Evolutionary conservation across 352 stramenopile genomes (phyloP), one percentile per base, ranked within the genome.

Genomic region (Globisporangium uncinulatum): DNA sequence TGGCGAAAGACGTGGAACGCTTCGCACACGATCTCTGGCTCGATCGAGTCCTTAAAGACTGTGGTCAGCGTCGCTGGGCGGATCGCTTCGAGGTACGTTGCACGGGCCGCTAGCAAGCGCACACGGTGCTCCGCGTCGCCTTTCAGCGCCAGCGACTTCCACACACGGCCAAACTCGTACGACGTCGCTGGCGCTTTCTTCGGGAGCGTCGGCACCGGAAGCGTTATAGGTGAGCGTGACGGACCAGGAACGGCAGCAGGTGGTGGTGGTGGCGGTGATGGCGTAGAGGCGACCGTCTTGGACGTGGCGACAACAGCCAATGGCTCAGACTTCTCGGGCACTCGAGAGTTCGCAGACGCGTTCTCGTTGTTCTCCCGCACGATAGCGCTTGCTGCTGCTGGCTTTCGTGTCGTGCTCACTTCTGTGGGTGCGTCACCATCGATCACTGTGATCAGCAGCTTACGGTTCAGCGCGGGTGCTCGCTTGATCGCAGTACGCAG

Each of bases 101-200:
- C 69, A 0, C 83, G 76, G n/a, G 89, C 43, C 0, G 57, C 44
- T 2, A 79, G 59, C 47, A 84, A 54, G 20, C 69, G 63, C 11
- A 41, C 41, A 8, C 54, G 61, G 10, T 69, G 63, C 4, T 69
- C 68, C 1, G 43, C 34, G 47, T 77, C 63, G n/a, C 73, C 74
- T 48, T 75, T 79, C 7, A 73, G 61, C 24, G 53, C 69, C 20
- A 95, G 64, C 13, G 71, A 78, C 46, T 89, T 89, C 86, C 86
- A 95, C 31, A 94, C 76, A 5, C 82, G 79, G 37, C 54, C 50
- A 51, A 95, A 93, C 62, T 92, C 85, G 59, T 93, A 95, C 21
- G 83, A 84, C 24, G 81, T 89, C 34, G 65, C 45, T 8, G 85
- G 79, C 44, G 70, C 65, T 54, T 83, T 91, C 61, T 75, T 85